These are phyloP conservation scores for Alternaria triticina DNA, from an alignment of 2,329 filamentous ascomycete species.

Conservation along the genomic window DNA sequence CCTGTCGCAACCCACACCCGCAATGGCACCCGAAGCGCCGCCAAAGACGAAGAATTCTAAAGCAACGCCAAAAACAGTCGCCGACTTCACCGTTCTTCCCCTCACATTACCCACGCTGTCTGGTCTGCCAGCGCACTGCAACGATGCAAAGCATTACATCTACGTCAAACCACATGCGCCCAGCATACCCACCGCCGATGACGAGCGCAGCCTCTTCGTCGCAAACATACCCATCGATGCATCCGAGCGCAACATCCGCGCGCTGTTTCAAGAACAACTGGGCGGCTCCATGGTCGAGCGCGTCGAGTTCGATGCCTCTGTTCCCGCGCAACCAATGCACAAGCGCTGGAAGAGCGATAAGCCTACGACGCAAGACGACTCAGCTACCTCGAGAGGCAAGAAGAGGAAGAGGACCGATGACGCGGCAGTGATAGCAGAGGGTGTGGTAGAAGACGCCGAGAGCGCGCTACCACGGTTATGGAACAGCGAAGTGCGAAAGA, in stretches of 20 bases:
- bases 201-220: conserved; percentile 83
- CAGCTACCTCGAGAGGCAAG: conserved; percentile 51
- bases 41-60: conserved; percentile 23
- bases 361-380: conserved; percentile 42
- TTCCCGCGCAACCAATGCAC: conserved; percentile 53
- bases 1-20: conserved; percentile 1
- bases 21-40: conserved; percentile 27
- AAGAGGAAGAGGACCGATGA: conserved; percentile 61
- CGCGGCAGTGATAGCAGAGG: conserved; percentile 43
- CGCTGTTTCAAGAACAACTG: conserved; percentile 75
- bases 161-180: conserved; percentile 86
- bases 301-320: conserved; percentile 70
- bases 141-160: conserved; percentile 73
- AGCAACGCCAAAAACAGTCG: conserved; percentile 46
- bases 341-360: conserved; percentile 49
- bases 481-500: conserved; percentile 72
- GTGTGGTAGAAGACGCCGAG: conserved; percentile 62
- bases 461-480: conserved; percentile 73
- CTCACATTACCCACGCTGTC: conserved; percentile 60
- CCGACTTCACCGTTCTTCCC: conserved; percentile 73
- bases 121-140: conserved; percentile 56
- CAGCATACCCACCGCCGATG: conserved; percentile 66
- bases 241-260: conserved; percentile 76
- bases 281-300: conserved; percentile 79
- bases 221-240: conserved; percentile 88